Evolutionary conservation across 2,329 filamentous ascomycete species (phyloP).

Genomic region (Sporothrix variecibatus): DNA sequence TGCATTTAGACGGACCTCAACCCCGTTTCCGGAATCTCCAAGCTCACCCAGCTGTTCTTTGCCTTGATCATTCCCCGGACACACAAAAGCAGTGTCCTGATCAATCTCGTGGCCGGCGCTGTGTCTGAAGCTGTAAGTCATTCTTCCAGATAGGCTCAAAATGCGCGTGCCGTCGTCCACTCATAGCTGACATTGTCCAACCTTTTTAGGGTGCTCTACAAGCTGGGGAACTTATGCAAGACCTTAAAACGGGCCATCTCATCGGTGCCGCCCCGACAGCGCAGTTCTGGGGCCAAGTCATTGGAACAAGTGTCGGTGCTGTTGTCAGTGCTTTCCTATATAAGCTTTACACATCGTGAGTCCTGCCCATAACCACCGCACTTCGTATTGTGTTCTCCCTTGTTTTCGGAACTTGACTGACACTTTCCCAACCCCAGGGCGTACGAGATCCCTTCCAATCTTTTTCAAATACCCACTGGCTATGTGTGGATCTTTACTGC

Average conservation of each 20-base stretch:
- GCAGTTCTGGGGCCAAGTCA: conserved; percentile 95
- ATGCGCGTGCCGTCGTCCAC: not conserved
- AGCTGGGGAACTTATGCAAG: conserved; percentile 94
- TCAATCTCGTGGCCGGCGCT: conserved; percentile 91
- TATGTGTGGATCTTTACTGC: conserved; percentile 99
- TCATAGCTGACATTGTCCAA: conserved; percentile 62
- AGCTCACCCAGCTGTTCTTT: conserved; percentile 94
- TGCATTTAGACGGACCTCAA: conserved; percentile 74
- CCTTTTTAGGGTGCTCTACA: conserved; percentile 72
- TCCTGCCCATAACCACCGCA: conserved; percentile 1
- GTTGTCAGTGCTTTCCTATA: conserved; percentile 86
- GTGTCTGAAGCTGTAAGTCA: conserved; percentile 50
- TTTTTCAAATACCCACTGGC: conserved; percentile 92
- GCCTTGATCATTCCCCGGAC: conserved; percentile 81
- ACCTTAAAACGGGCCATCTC: conserved; percentile 93
- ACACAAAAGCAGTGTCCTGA: conserved; percentile 83
- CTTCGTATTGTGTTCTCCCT: not conserved
- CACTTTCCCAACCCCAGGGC: conserved; percentile 52
- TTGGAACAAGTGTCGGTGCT: conserved; percentile 83
- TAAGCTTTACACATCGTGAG: conserved; percentile 72
- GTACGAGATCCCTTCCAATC: conserved; percentile 81
- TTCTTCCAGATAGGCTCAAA: too few relatives aligned
- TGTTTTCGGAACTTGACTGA: not conserved
- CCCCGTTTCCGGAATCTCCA: conserved; percentile 93
- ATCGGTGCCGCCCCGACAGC: conserved; percentile 89